These are phyloP conservation scores for Erythrobasidium yunnanense DNA, from an alignment of 768 basidiomycete species.

Conservation along the genomic window DNA sequence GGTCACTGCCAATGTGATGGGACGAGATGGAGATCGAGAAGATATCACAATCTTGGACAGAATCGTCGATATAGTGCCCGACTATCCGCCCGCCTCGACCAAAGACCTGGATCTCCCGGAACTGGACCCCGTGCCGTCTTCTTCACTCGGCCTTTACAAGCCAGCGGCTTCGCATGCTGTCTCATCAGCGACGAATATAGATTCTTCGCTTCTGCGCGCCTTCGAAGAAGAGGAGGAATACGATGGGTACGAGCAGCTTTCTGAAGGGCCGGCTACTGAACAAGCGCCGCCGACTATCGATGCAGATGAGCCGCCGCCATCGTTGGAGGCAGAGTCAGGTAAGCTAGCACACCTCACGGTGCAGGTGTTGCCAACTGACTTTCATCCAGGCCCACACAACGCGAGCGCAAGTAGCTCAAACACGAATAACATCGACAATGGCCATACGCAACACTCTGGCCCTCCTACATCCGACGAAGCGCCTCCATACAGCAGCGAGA, in stretches of 20 bases:
- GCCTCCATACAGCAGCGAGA: too few relatives aligned
- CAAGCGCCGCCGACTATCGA: constrained; percentile 17
- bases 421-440: too few relatives aligned
- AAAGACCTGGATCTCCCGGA: neutral
- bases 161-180: neutral
- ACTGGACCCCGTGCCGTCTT: neutral
- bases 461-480: too few relatives aligned
- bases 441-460: too few relatives aligned
- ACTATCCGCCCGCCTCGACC: neutral
- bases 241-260: constrained; percentile 37
- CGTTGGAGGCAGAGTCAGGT: neutral
- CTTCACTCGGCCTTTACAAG: too few relatives aligned
- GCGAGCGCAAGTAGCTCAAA: too few relatives aligned
- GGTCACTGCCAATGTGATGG: constrained; percentile 41
- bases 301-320: constrained; percentile 9
- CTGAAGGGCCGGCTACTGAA: constrained; percentile 1
- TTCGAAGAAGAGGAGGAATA: constrained; percentile 33
- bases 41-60: constrained; percentile 19
- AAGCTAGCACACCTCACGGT: neutral
- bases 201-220: neutral
- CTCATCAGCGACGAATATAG: neutral
- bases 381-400: neutral
- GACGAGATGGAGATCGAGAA: constrained; percentile 17
- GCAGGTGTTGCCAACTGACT: neutral
- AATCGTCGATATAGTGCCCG: constrained; percentile 17